Conservation (phyloP, 768 basidiomycete species). For the Termitomyces heimii region DNA sequence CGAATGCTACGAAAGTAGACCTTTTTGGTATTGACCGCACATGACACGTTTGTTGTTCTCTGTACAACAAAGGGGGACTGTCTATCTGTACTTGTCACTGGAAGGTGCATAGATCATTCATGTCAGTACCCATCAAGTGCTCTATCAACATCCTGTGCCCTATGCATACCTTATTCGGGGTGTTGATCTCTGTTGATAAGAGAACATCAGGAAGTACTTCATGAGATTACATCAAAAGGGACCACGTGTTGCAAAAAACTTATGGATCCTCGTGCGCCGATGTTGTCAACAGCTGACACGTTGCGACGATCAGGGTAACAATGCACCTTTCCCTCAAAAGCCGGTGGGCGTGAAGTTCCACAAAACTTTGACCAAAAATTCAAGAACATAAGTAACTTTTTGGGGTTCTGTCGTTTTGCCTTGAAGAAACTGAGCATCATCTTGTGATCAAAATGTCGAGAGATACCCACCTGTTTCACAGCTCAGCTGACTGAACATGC, state of each 20-base stretch:
- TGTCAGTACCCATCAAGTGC: background rate
- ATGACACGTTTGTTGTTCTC: background rate
- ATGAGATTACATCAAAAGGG: background rate
- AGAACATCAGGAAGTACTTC: background rate
- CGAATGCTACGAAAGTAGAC: background rate
- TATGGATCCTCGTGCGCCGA: background rate
- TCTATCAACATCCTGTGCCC: background rate
- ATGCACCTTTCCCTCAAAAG: background rate
- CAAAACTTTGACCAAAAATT: background rate
- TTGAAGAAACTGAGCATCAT: background rate
- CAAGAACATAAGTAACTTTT: background rate
- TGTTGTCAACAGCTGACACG: background rate
- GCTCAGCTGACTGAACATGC: background rate
- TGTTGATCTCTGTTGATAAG: background rate
- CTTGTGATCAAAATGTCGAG: background rate
- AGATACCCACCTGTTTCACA: background rate
- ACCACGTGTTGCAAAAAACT: background rate
- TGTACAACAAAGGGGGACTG: background rate
- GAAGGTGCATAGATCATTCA: background rate
- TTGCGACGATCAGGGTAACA: background rate
- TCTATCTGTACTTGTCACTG: background rate
- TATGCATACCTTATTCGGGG: background rate
- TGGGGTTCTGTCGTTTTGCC: background rate
- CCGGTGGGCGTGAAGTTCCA: background rate
- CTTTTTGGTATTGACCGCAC: background rate